Evolutionary conservation across 306 rosid species (phyloP).

Genomic region (Quercus wislizeni): DNA sequence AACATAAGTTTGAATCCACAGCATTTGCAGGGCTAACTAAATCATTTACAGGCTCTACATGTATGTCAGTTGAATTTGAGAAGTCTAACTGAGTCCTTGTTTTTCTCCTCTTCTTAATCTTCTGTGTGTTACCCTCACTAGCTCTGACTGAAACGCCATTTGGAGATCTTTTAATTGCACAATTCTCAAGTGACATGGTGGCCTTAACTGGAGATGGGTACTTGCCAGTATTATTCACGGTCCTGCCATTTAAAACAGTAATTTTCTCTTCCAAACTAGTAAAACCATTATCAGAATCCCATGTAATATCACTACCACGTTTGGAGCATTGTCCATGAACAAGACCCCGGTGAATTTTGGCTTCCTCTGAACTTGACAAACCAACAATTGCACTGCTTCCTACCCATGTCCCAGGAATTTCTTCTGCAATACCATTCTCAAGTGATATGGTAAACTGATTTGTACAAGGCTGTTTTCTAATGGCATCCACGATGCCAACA

Average conservation of each 20-base stretch:
- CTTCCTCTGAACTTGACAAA: slow-evolving; percentile 36
- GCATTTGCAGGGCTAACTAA: slow-evolving; percentile 24
- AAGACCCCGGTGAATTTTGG: slow-evolving; percentile 27
- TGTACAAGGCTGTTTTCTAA: slow-evolving; percentile 21
- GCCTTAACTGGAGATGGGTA: slow-evolving; percentile 28
- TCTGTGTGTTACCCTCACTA: slow-evolving; percentile 30
- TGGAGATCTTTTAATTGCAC: slow-evolving; percentile 29
- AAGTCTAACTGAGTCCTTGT: slow-evolving; percentile 30
- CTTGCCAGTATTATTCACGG: slow-evolving; percentile 21
- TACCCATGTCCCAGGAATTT: slow-evolving; percentile 26
- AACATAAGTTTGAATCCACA: slow-evolving; percentile 32
- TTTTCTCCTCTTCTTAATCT: slow-evolving; percentile 39
- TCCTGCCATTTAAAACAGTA: slow-evolving; percentile 26
- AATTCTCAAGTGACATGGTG: slow-evolving; percentile 36
- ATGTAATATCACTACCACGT: slow-evolving; percentile 25
- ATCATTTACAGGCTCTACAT: slow-evolving; percentile 32
- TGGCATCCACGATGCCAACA: slow-evolving; percentile 28
- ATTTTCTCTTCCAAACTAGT: slow-evolving; percentile 33
- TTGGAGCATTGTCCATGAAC: slow-evolving; percentile 29
- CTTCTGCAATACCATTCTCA: slow-evolving; percentile 31
- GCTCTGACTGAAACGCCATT: slow-evolving; percentile 29
- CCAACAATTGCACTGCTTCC: slow-evolving; percentile 31
- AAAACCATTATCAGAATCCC: slow-evolving; percentile 30
- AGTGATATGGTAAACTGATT: slow-evolving; percentile 23
- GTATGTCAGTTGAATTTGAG: slow-evolving; percentile 35